These are phyloP conservation scores for Rhynchosporium secalis DNA, from an alignment of 2,329 filamentous ascomycete genomes.

Conservation along the genomic window DNA sequence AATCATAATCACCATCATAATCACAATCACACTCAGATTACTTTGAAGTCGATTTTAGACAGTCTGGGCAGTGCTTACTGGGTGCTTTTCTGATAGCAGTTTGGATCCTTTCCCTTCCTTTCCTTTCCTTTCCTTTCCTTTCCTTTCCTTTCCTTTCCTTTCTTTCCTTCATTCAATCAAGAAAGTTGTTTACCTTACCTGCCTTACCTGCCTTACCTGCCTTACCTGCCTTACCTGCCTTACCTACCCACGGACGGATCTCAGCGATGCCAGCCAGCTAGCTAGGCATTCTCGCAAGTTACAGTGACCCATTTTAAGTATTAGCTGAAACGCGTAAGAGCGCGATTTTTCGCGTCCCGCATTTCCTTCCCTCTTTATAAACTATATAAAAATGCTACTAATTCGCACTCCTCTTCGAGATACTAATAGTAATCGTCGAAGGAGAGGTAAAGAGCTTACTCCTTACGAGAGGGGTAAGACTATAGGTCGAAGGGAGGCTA, in stretches of 20 bases:
- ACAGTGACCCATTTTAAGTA: conserved; percentile 5
- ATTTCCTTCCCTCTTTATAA: neutral
- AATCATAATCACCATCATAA: no score
- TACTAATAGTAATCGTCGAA: neutral
- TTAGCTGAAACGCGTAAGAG: conserved; percentile 3
- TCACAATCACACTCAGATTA: no score
- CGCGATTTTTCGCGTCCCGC: conserved; percentile 10
- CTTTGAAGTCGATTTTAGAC: no score
- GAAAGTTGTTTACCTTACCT: neutral
- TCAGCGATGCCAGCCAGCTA: no score
- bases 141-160: no score
- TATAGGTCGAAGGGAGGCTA: neutral
- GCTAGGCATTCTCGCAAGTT: neutral
- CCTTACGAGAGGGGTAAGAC: neutral
- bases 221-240: no score
- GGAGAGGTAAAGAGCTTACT: neutral
- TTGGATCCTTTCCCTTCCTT: neutral
- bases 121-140: neutral
- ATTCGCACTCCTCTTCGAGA: neutral
- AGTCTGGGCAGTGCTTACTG: no score
- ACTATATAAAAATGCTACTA: neutral
- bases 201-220: no score
- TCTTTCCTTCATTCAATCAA: no score
- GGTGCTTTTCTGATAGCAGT: no score
- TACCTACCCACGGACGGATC: no score